Evolutionary conservation across 2,329 filamentous ascomycete genomes (phyloP).

Genomic region (Claviceps africana): DNA sequence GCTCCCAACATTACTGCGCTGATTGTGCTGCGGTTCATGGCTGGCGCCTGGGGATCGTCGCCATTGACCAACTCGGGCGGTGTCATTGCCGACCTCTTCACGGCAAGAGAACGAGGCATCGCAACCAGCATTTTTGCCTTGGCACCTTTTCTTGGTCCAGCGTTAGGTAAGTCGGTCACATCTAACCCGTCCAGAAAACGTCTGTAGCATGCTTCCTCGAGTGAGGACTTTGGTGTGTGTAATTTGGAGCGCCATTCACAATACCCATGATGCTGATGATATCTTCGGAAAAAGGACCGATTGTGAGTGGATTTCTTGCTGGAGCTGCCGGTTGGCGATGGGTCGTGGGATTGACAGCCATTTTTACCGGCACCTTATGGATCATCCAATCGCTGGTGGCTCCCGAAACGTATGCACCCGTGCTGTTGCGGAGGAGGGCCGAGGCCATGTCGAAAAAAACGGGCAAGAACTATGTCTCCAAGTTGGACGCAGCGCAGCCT

Average conservation of each 20-base stretch:
- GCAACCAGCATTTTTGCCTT: slow-evolving; percentile 47
- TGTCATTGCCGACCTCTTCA: slow-evolving; percentile 50
- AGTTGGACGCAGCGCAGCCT: slow-evolving; percentile 29
- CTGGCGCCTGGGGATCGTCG: slow-evolving; percentile 47
- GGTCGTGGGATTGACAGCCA: slow-evolving; percentile 48
- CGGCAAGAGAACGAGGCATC: slow-evolving; percentile 37
- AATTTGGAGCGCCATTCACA: not conserved
- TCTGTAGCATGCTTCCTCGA: too few species aligned
- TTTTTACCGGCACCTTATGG: slow-evolving; percentile 47
- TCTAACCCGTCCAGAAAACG: too few species aligned
- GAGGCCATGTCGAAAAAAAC: slow-evolving; percentile 34
- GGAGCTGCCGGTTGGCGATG: slow-evolving; percentile 49
- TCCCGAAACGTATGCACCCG: slow-evolving; percentile 48
- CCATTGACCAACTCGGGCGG: slow-evolving; percentile 50
- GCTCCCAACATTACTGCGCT: slow-evolving; percentile 44
- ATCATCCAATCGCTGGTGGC: slow-evolving; percentile 34
- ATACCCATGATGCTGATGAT: too few species aligned
- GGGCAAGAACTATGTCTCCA: slow-evolving; percentile 41
- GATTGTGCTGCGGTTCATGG: slow-evolving; percentile 55
- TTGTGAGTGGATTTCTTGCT: slow-evolving; percentile 48
- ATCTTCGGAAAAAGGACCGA: slow-evolving; percentile 30
- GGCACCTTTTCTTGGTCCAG: slow-evolving; percentile 50
- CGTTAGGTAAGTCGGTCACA: slow-evolving; percentile 27
- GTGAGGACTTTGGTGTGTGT: too few species aligned
- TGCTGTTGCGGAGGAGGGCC: slow-evolving; percentile 40